Percentiles rank a stretch among this genome's conserved stretches.
Evolutionary conservation across 495 filamentous ascomycete species (phyloP).

Genomic region (Talaromyces liani): DNA sequence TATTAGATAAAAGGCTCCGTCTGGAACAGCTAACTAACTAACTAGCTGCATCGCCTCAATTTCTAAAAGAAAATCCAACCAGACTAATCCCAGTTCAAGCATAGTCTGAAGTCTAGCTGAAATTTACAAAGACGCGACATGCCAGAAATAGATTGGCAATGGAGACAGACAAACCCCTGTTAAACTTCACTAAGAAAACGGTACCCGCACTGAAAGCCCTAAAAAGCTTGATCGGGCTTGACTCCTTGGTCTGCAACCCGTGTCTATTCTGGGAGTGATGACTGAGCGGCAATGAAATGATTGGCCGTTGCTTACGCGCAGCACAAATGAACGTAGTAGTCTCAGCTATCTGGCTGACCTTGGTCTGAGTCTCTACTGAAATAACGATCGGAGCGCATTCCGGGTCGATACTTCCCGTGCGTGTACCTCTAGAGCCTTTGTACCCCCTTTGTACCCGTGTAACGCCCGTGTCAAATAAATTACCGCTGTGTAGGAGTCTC

Average conservation of each 20-base stretch:
- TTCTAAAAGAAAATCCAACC: not conserved
- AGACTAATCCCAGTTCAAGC: not conserved
- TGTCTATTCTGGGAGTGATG: not conserved
- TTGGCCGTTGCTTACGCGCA: not conserved
- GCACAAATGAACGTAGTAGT: no score
- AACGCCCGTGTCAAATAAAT: not conserved
- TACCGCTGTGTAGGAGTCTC: not conserved
- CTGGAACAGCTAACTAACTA: no score
- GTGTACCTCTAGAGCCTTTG: not conserved
- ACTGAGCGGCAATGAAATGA: not conserved
- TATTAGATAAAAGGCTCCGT: not conserved
- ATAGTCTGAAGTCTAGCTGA: not conserved
- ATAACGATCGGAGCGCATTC: not conserved
- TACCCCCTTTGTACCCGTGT: not conserved
- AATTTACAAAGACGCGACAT: not conserved
- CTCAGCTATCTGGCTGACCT: not conserved
- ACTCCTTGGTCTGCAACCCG: not conserved
- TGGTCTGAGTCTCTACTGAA: not conserved
- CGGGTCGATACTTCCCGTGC: not conserved
- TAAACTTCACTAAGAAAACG: not conserved
- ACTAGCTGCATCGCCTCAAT: not conserved
- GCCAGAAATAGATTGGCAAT: not conserved
- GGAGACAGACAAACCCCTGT: not conserved
- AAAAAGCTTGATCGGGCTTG: not conserved
- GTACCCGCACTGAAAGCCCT: not conserved